Evolutionary conservation across 202 grass and related monocot species (phyloP).

Genomic region (Dendrocalamus latiflorus): DNA sequence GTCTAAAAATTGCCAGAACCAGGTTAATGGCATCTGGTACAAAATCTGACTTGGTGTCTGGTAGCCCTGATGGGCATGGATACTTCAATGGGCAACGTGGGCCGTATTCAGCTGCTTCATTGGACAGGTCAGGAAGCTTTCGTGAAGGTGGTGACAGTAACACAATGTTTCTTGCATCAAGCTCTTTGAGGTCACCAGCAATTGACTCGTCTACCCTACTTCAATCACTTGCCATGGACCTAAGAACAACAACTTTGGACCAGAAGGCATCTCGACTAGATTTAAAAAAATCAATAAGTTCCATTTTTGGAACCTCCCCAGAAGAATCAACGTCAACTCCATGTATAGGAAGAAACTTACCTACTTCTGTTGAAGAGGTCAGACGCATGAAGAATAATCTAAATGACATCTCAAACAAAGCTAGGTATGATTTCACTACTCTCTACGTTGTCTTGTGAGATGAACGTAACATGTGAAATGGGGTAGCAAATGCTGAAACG

Average conservation of each 20-base stretch:
- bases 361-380: conserved; percentile 52
- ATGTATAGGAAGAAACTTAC: conserved; percentile 33
- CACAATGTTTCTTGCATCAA: conserved; percentile 25
- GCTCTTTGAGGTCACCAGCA: conserved; percentile 36
- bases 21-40: conserved; percentile 57
- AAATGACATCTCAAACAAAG: conserved; percentile 48
- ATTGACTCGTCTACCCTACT: conserved; percentile 41
- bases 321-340: conserved; percentile 57
- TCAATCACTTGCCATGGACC: conserved; percentile 51
- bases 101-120: conserved; percentile 40
- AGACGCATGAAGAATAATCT: conserved; percentile 58
- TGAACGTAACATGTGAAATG: conserved; percentile 18
- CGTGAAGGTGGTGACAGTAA: conserved; percentile 53
- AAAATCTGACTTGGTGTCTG: conserved; percentile 59
- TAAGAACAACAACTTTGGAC: conserved; percentile 36
- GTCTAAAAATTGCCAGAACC: conserved; percentile 29
- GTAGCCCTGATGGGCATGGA: conserved; percentile 54
- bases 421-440: conserved; percentile 48
- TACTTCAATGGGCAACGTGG: conserved; percentile 52
- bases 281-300: conserved; percentile 54
- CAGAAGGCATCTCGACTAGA: conserved; percentile 55
- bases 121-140: conserved; percentile 62
- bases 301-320: conserved; percentile 47
- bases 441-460: conserved; percentile 19
- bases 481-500: conserved; percentile 17